Base-by-base conservation (phyloP, 2,329 filamentous ascomycete genomes). In the Aspergillus nomiae region DNA sequence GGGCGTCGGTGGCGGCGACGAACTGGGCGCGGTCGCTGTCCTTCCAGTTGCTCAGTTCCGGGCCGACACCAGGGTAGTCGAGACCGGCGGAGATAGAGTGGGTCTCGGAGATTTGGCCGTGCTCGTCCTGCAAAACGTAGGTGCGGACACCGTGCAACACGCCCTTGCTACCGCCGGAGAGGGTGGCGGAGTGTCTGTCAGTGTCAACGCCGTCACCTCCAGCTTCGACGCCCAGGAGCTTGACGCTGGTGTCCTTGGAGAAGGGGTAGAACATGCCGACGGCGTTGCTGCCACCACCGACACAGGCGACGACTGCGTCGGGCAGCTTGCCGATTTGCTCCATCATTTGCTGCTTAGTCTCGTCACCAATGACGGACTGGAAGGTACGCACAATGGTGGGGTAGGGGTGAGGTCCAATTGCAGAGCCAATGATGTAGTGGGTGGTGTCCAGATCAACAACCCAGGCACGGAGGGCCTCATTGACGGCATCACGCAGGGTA, bases 221-320 rank as follows among this genome's bases (percentile, higher is more conserved):
- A 14, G 95, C 95, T 82, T 99, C 95, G 2, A 99, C 94, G 68
- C 95, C 95, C 14, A 98, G 84, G 4, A 97, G 86, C 81, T 94
- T 93, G 64, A 99, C 95, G 64, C 85, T 89, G 0, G 86, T 85
- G 72, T 99, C 94, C 48, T 92, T 88, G 66, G 90, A 86, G 82
- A 99, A 99, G 58, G 95, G 95, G 80, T 94, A 96, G 83, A 99
- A 99, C 94, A 98, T 99, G 81, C 95, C 95, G 4, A 91, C 90
- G 2, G 95, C 95, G 76, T 99, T 99, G 77, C 90, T 94, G 63
- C 95, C 95, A 69, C 95, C 95, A 61, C 95, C 95, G 14, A 99
- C 95, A 74, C 95, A 99, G 11, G 95, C 95, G 19, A 99, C 92
- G 26, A 99, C 94, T 0, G 94, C 95, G 71, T 99, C 95, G 4